Base-by-base conservation (phyloP, 108 stramenopile genomes). In the Cylindrotheca fusiformis region DNA sequence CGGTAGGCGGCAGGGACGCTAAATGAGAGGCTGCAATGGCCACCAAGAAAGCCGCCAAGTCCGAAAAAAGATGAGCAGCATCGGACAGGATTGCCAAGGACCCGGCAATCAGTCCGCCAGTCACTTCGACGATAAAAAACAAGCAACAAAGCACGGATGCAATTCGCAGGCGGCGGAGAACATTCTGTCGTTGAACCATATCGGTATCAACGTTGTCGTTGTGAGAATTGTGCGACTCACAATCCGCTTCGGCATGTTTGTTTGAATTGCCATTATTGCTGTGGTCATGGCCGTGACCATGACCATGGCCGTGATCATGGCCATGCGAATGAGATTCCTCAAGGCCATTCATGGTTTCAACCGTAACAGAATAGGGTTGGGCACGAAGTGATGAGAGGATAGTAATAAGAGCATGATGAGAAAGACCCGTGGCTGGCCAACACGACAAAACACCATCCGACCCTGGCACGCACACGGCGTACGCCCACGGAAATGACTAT, bases 51-150 rank as follows among this genome's bases (percentile, higher is more conserved):
- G 69, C 67, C 18, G 86, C 68, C 60, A 91, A 56, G 62, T 96
- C 95, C 2, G 90, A 76, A 21, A 91, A 74, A 21, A 96, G 56
- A 57, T 96, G 95, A 14, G 90, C 95, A 3, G 95, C 95, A 79
- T 96, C 95, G 20, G 82, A 84, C 21, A 93, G 58, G 19, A 96
- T 75, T 10, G 95, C 90, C 20, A 96, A 64, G 20, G 86, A 88
- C 41, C 87, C 81, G 2, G 90, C 69, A 21, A 88, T 33, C 4
- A 78, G 52, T 0, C 93, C 93, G 0, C 93, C 93, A 21, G 84
- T 32, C 4, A 89, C 84, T 78, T 94, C 93, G 18, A 94, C 82
- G 32, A 87, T 48, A 33, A 94, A 59, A 58, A 94, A 94, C 31
- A 46, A 36, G 22, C 58, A 45, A 65, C 93, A 94, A 0, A 94